A percentile compares a stretch with the other conserved stretches of the same genome.
Evolutionary conservation across 2,329 filamentous ascomycete genomes (phyloP).

Genomic region (Penicillium paneum): DNA sequence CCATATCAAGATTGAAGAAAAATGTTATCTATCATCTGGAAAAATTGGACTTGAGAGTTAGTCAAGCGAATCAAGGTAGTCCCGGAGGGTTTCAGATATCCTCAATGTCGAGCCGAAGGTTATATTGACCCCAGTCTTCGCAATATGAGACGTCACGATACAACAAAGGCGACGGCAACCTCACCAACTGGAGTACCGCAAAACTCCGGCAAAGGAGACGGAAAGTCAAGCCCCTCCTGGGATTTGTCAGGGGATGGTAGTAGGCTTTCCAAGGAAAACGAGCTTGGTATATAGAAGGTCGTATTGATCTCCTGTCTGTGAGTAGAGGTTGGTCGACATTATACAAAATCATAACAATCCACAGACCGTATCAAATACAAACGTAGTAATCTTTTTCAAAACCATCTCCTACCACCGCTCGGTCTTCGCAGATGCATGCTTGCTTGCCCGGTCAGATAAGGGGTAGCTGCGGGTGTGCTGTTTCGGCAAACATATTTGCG

Average conservation of each 20-base stretch:
- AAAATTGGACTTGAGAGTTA: background rate
- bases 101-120: constrained; percentile 5
- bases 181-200: constrained; percentile 11
- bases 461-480: background rate
- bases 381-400: background rate
- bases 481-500: background rate
- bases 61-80: background rate
- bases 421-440: background rate
- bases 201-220: background rate
- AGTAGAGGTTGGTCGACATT: background rate
- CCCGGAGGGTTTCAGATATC: background rate
- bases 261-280: background rate
- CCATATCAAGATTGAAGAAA: background rate
- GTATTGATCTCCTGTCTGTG: background rate
- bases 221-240: background rate
- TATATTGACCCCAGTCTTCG: background rate
- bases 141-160: background rate
- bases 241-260: background rate
- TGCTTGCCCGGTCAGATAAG: background rate
- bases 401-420: background rate
- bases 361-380: background rate
- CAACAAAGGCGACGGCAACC: background rate
- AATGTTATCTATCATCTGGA: no score
- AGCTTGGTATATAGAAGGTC: no score
- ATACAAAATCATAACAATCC: background rate